phyloP scores from a whole-genome alignment of 73 alveolate species.

The Paramecium biaurelia region DNA sequence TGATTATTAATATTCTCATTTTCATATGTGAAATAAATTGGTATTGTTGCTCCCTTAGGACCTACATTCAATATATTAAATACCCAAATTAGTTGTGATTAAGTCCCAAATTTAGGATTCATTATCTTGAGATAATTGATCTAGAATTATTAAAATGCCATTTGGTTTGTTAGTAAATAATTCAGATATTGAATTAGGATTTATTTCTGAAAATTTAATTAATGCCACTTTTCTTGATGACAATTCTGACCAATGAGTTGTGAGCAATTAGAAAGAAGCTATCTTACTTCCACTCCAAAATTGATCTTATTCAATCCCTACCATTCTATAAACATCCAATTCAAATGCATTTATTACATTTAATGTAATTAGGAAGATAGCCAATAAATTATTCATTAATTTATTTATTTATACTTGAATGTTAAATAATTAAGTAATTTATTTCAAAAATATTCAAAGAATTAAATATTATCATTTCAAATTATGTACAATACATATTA shows the following conservation, averaged over 20 bases:
- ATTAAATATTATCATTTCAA: neutral
- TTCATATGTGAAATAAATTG: slow-evolving; percentile 2
- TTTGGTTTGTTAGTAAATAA: neutral
- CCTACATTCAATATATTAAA: neutral
- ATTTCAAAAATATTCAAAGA: neutral
- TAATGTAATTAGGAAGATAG: neutral
- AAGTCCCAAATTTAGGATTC: neutral
- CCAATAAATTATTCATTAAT: slow-evolving; percentile 23
- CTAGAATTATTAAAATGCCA: neutral
- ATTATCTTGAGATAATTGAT: neutral
- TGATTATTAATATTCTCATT: neutral
- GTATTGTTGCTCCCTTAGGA: neutral
- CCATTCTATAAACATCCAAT: slow-evolving; percentile 26
- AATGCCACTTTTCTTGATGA: slow-evolving; percentile 17
- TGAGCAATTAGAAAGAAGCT: slow-evolving; percentile 24
- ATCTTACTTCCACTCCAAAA: slow-evolving; percentile 1
- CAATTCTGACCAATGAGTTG: slow-evolving; percentile 19
- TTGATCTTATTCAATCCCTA: neutral
- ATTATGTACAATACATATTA: too few relatives aligned
- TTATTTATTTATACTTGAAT: neutral
- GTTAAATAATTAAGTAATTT: neutral
- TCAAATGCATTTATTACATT: slow-evolving; percentile 13
- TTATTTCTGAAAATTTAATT: slow-evolving; percentile 21
- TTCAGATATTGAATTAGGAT: neutral
- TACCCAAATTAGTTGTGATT: neutral